Base-by-base conservation (phyloP, 805 yeast species). In the Metschnikowia rubicola region DNA sequence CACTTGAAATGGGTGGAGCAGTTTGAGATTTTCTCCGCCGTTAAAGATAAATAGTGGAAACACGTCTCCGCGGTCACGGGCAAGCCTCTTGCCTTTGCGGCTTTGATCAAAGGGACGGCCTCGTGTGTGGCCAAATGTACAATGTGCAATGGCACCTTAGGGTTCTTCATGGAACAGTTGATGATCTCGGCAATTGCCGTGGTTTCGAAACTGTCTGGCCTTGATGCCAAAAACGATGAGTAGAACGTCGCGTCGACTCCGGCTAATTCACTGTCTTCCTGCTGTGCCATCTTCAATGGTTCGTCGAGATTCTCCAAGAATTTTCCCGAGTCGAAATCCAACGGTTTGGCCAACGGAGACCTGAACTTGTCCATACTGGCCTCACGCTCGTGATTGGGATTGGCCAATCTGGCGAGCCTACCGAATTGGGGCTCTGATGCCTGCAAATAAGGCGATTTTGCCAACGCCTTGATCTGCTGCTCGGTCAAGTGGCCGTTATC, bases 21-120 rank as follows among this genome's bases (percentile, higher is more conserved):
- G 57, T 82, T 78, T 15, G 89, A 83, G 45, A 91, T 88, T 21
- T 74, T 73, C 61, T 91, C 97, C 3, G 96, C 87, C 3, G 77
- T 74, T 37, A 91, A 73, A 2, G 92, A 78, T 44, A 91, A 72
- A 65, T 91, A 91, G 64, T 91, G 98, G 79, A 90, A 91, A 65
- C 98, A 91, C 0, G 98, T 92, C 64, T 91, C 98, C 2, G 90
- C 96, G 0, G 94, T 72, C 43, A 91, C 73, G 30, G 87, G 88
- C 39, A 86, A 66, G 0, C 76, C 75, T 37, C 66, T 60, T 4
- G 70, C 66, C 51, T 83, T 82, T 3, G 97, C 97, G 15, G 79
- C 73, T 35, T 74, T 66, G 13, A 91, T 68, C 48, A 86, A 60
- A 8, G 96, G 95, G 9, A 92, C 65, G 0, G 96, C 96, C 56